These are phyloP conservation scores for Curvularia sp. DNA, from an alignment of 2,329 filamentous ascomycete species.

Conservation along the genomic window DNA sequence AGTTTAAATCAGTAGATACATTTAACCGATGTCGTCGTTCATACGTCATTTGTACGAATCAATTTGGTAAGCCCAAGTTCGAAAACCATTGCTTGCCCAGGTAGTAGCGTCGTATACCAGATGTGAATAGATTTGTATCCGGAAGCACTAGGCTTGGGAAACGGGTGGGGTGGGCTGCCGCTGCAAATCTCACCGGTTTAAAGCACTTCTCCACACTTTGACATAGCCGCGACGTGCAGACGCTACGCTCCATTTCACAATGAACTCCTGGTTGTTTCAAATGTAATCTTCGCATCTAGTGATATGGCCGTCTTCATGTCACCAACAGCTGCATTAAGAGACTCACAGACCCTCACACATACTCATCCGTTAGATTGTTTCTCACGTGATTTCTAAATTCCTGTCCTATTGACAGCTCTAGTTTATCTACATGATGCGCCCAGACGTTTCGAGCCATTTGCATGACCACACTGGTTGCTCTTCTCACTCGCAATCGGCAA, in stretches of 20 bases:
- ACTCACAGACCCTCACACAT: background rate
- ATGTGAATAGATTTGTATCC: background rate
- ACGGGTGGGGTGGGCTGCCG: background rate
- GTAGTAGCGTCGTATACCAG: background rate
- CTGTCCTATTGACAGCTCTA: background rate
- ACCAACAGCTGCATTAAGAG: background rate
- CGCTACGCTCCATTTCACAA: background rate
- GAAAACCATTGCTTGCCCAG: background rate
- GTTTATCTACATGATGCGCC: background rate
- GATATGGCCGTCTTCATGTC: background rate
- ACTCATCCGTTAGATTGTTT: background rate
- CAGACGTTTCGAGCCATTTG: background rate
- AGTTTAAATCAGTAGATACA: background rate
- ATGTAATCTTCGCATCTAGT: background rate
- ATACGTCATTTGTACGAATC: constrained; percentile 5
- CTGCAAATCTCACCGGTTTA: background rate
- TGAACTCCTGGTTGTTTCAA: background rate
- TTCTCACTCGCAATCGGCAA: background rate
- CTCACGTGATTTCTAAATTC: background rate
- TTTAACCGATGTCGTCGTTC: background rate
- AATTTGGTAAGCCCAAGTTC: background rate
- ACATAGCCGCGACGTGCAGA: background rate
- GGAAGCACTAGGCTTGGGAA: background rate
- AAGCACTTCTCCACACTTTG: background rate
- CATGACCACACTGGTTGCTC: background rate